These are phyloP conservation scores for Peribolospora kevripleyi DNA, from an alignment of 768 basidiomycete species.

Conservation along the genomic window DNA sequence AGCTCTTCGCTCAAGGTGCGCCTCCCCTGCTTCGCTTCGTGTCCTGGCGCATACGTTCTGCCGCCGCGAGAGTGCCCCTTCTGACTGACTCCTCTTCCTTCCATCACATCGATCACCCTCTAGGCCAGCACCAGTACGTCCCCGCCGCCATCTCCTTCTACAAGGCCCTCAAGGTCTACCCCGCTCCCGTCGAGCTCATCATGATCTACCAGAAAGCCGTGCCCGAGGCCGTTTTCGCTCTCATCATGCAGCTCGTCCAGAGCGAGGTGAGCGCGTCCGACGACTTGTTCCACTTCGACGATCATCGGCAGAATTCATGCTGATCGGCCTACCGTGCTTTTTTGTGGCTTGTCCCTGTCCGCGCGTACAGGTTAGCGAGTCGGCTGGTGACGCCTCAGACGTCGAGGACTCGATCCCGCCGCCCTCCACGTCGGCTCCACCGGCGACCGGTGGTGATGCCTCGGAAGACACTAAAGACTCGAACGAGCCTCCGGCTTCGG, in stretches of 20 bases:
- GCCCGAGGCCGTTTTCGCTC: slow-evolving; percentile 28
- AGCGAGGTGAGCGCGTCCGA: too few relatives aligned
- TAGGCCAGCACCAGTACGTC: slow-evolving; percentile 55
- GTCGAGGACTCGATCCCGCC: too few relatives aligned
- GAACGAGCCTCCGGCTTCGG: too few relatives aligned
- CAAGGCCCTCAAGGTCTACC: slow-evolving; percentile 81
- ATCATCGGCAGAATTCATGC: too few relatives aligned
- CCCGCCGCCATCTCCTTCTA: slow-evolving; percentile 74
- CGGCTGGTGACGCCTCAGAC: too few relatives aligned
- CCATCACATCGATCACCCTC: slow-evolving; percentile 1
- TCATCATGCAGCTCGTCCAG: slow-evolving; percentile 11
- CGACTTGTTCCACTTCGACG: too few relatives aligned
- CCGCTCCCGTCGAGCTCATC: slow-evolving; percentile 77
- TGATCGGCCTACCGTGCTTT: too few relatives aligned
- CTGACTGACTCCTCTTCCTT: not conserved
- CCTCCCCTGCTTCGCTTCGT: slow-evolving; percentile 3
- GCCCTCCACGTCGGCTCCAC: too few relatives aligned
- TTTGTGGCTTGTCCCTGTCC: too few relatives aligned
- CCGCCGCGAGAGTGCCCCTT: not conserved
- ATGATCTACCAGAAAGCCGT: slow-evolving; percentile 84
- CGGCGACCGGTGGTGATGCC: too few relatives aligned
- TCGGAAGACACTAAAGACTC: too few relatives aligned
- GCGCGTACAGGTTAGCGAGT: too few relatives aligned
- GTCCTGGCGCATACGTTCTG: not conserved
- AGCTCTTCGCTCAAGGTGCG: slow-evolving; percentile 48